A percentile compares a stretch with the other conserved stretches of the same genome.
Evolutionary conservation across 1,284 basidiomycete species (phyloP).

Genomic region (Moesziomyces sp.): DNA sequence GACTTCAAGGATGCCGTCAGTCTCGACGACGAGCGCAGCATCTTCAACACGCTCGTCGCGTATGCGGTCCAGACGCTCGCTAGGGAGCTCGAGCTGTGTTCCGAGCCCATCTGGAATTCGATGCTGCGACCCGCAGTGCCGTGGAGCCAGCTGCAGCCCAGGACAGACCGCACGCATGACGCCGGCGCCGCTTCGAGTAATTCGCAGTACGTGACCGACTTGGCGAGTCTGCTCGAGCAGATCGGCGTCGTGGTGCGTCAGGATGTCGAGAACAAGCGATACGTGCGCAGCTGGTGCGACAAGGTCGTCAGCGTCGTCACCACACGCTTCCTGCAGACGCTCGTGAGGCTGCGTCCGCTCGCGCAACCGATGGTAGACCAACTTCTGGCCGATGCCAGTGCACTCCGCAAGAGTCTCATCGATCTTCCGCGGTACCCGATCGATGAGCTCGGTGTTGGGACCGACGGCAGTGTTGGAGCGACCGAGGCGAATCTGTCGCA

Average conservation of each 20-base stretch:
- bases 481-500: slow-evolving; percentile 32
- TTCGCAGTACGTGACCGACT: slow-evolving; percentile 58
- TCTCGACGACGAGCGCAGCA: slow-evolving; percentile 84
- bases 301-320: slow-evolving; percentile 54
- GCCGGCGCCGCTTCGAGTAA: slow-evolving; percentile 15
- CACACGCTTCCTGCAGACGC: slow-evolving; percentile 44
- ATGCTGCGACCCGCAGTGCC: slow-evolving; percentile 59
- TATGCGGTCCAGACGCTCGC: slow-evolving; percentile 54
- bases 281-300: slow-evolving; percentile 64
- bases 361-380: slow-evolving; percentile 49
- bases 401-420: slow-evolving; percentile 49
- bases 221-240: slow-evolving; percentile 59
- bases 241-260: slow-evolving; percentile 63
- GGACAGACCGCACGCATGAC: neutral
- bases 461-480: slow-evolving; percentile 15
- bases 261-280: slow-evolving; percentile 65
- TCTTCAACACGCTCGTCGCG: slow-evolving; percentile 72
- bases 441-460: slow-evolving; percentile 30
- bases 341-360: slow-evolving; percentile 60
- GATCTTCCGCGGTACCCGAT: slow-evolving; percentile 59
- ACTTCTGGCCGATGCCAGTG: slow-evolving; percentile 49
- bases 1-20: slow-evolving; percentile 82
- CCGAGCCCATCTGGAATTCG: slow-evolving; percentile 59
- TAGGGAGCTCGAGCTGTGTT: slow-evolving; percentile 50
- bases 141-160: slow-evolving; percentile 50